Evolutionary conservation across 75 land plant genomes (phyloP).

Genomic region (Picea glauca): DNA sequence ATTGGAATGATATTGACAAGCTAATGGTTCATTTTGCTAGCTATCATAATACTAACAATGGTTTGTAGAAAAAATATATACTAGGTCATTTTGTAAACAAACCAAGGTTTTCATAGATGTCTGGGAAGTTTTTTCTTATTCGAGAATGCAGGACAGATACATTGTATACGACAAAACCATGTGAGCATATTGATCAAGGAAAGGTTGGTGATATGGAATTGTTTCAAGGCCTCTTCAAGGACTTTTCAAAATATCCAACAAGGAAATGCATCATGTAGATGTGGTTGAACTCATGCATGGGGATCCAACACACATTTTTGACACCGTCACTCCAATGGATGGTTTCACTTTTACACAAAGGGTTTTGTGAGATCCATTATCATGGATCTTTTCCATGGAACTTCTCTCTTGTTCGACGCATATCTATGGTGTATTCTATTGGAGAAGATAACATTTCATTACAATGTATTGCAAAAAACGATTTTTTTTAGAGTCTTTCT

Average conservation of each 20-base stretch:
- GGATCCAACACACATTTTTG: no score
- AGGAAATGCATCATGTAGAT: conserved; percentile 47
- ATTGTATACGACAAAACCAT: conserved; percentile 78
- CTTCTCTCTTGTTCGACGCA: no score
- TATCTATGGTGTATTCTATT: no score
- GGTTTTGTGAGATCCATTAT: no score
- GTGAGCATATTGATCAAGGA: conserved; percentile 85
- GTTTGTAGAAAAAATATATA: conserved; percentile 15
- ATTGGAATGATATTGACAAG: conserved; percentile 86
- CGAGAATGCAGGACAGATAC: conserved; percentile 65
- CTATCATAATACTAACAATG: conserved; percentile 36
- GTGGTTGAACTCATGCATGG: no score
- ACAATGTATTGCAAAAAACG: no score
- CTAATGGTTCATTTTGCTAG: conserved; percentile 82
- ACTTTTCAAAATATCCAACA: conserved; percentile 60
- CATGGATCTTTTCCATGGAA: no score
- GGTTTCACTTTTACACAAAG: no score
- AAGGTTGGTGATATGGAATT: conserved; percentile 87
- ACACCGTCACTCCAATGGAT: no score
- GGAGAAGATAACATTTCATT: no score
- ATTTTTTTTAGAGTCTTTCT: no score
- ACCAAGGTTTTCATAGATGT: conserved; percentile 71
- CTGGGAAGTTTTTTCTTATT: conserved; percentile 4
- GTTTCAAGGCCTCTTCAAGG: conserved; percentile 78
- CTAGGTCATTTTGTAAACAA: conserved; percentile 79